Conservation (phyloP, 2,329 filamentous ascomycete genomes). For the Fusarium sacchari region DNA sequence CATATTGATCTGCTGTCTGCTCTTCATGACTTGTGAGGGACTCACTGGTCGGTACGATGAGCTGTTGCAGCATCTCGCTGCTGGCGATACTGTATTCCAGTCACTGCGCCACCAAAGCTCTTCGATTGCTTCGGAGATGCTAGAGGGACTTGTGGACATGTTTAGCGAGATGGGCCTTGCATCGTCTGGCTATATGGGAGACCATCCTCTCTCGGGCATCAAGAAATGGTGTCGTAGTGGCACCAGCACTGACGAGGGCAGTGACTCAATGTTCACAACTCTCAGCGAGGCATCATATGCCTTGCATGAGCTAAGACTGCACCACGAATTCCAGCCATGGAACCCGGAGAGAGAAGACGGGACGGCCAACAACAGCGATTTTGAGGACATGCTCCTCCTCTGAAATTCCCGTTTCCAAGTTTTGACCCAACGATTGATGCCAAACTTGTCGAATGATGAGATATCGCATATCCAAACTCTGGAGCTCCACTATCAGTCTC, state of each 20-base stretch:
- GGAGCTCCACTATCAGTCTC: background rate
- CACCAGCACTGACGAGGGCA: fast-evolving
- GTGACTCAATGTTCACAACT: background rate
- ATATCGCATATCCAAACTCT: background rate
- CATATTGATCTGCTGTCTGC: background rate
- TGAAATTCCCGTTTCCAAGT: background rate
- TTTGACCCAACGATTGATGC: background rate
- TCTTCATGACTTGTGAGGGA: constrained; percentile 7
- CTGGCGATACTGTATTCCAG: constrained; percentile 1
- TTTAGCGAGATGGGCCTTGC: background rate
- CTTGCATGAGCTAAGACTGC: background rate
- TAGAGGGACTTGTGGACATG: background rate
- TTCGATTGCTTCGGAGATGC: fast-evolving
- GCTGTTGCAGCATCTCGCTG: background rate
- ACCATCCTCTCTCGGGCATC: background rate
- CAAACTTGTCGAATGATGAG: background rate
- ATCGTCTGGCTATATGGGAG: background rate
- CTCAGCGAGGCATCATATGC: background rate
- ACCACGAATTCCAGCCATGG: constrained; percentile 2
- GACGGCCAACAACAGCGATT: background rate
- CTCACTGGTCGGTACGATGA: constrained; percentile 9
- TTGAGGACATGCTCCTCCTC: background rate
- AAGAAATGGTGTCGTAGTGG: background rate
- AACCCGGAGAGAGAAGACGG: background rate
- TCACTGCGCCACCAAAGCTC: background rate